A percentile compares a stretch with the other conserved stretches of the same genome.
These are phyloP conservation scores for Umbelopsis sp. DNA, from an alignment of 192 early-diverging fungal species.

Conservation along the genomic window DNA sequence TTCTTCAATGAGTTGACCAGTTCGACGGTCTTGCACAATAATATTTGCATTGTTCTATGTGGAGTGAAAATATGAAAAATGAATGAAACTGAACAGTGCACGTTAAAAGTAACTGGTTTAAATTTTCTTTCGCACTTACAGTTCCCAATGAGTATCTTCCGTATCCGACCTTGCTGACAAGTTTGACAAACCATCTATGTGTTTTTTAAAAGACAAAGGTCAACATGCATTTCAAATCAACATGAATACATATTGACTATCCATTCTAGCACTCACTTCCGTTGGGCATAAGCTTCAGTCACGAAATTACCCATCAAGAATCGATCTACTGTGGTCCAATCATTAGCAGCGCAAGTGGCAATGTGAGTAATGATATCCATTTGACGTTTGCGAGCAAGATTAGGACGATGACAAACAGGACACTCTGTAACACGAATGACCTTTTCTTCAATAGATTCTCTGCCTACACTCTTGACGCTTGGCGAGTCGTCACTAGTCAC, in stretches of 20 bases:
- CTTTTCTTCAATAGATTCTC: conserved; percentile 46
- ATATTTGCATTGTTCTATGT: conserved; percentile 70
- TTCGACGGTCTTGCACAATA: conserved; percentile 70
- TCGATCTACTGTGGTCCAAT: conserved; percentile 67
- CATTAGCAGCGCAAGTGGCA: conserved; percentile 69
- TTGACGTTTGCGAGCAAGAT: conserved; percentile 51
- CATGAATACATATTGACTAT: too few species aligned
- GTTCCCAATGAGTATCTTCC: conserved; percentile 49
- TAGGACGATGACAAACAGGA: conserved; percentile 69
- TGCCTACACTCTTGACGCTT: neutral
- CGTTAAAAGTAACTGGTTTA: neutral
- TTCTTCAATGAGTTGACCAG: conserved; percentile 73
- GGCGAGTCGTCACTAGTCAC: neutral
- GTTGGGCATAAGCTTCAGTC: conserved; percentile 71
- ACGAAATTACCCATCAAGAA: conserved; percentile 78
- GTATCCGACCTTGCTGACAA: conserved; percentile 41
- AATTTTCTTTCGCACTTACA: conserved; percentile 8
- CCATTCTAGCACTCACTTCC: conserved; percentile 79
- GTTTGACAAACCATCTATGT: conserved; percentile 38
- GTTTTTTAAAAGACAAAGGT: neutral
- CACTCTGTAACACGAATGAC: conserved; percentile 66
- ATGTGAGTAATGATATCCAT: conserved; percentile 79
- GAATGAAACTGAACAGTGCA: neutral
- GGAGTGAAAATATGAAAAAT: neutral
- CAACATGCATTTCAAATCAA: conserved; percentile 20